Conservation (phyloP, 352 stramenopile species). For the Phytophthora melonis region DNA sequence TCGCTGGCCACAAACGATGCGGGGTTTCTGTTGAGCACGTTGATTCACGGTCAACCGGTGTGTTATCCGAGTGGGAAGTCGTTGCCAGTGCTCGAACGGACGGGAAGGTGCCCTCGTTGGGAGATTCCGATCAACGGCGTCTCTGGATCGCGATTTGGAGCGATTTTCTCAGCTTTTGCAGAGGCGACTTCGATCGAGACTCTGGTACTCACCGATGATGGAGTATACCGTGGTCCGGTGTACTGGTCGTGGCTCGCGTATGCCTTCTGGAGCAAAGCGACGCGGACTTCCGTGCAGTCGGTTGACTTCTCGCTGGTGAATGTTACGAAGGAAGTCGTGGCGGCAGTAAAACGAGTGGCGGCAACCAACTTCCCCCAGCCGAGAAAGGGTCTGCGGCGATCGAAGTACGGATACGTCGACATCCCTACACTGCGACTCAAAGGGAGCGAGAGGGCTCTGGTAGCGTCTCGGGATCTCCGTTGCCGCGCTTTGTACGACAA, state of each 20-base stretch:
- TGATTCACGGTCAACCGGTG: neutral
- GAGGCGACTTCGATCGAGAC: neutral
- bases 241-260: slow-evolving; percentile 9
- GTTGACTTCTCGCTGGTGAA: neutral
- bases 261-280: neutral
- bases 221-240: neutral
- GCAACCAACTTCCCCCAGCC: neutral
- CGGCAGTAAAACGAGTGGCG: neutral
- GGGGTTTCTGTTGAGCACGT: neutral
- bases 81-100: neutral
- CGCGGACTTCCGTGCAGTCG: neutral
- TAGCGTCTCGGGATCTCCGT: neutral
- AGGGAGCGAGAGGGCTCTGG: neutral
- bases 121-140: neutral
- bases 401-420: neutral
- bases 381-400: neutral
- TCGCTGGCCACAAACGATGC: neutral
- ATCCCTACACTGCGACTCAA: neutral
- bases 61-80: neutral
- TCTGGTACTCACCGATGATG: neutral
- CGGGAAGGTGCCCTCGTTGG: neutral
- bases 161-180: neutral
- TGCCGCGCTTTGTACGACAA: neutral
- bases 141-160: neutral
- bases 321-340: neutral